These are phyloP conservation scores for Trematosphaeria pertusa DNA, from an alignment of 2,329 filamentous ascomycete species.

Conservation along the genomic window DNA sequence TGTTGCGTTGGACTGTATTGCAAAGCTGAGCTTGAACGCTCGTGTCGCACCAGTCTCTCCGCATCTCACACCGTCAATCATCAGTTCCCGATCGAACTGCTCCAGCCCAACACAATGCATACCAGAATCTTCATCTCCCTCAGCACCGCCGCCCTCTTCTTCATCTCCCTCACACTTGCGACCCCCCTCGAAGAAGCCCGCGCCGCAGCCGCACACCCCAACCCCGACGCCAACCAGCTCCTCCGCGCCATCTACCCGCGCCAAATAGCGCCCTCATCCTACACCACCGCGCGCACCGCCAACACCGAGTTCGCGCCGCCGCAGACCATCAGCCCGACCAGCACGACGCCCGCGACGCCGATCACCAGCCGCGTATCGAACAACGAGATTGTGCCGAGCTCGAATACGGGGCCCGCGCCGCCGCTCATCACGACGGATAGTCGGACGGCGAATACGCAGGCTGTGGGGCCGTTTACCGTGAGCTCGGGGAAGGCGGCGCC, in stretches of 20 bases:
- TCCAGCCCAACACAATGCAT: background rate
- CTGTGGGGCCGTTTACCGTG: slow-evolving; percentile 4
- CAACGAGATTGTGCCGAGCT: slow-evolving; percentile 8
- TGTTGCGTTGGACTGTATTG: no score
- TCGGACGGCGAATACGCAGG: slow-evolving; percentile 11
- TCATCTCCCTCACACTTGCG: background rate
- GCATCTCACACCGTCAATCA: background rate
- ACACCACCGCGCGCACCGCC: slow-evolving; percentile 4
- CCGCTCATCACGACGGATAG: slow-evolving; percentile 8
- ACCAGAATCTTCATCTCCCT: background rate
- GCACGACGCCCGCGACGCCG: slow-evolving; percentile 3
- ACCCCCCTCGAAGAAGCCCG: background rate
- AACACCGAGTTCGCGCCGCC: slow-evolving; percentile 12
- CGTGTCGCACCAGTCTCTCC: background rate
- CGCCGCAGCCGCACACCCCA: background rate
- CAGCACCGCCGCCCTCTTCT: background rate
- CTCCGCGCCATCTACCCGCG: background rate
- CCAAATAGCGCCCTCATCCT: slow-evolving; percentile 1
- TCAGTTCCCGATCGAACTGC: no score
- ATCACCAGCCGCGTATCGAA: slow-evolving; percentile 9
- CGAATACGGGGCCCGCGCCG: slow-evolving; percentile 3
- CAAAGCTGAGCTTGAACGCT: background rate
- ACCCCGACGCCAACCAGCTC: background rate
- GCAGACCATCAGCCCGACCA: background rate
- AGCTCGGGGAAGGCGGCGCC: background rate